phyloP scores from a whole-genome alignment of 805 yeast genomes.

The Spathaspora boniae region DNA sequence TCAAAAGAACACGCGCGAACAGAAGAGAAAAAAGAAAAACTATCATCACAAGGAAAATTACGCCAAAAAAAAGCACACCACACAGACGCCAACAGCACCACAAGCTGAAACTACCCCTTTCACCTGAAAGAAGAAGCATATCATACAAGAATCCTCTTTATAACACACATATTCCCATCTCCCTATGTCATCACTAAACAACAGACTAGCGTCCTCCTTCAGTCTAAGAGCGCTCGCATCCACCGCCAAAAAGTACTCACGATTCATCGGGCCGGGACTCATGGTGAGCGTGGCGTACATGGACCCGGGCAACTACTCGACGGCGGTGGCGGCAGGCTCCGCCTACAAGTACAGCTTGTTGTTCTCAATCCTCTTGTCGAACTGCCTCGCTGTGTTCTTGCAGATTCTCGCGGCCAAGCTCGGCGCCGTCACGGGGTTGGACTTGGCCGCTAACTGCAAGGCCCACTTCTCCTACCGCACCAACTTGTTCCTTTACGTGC shows the following conservation, averaged over 20 bases:
- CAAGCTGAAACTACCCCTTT: too few relatives aligned
- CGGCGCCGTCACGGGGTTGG: conserved; percentile 93
- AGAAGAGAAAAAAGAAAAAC: too few relatives aligned
- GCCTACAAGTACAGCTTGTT: conserved; percentile 75
- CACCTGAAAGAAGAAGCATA: background rate
- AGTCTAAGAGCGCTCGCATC: background rate
- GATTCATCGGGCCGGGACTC: conserved; percentile 90
- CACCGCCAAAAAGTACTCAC: conserved; percentile 45
- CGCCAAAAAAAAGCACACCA: too few relatives aligned
- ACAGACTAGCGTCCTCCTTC: conserved; percentile 2
- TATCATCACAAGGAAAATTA: too few relatives aligned
- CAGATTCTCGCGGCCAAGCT: conserved; percentile 83
- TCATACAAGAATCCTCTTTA: background rate
- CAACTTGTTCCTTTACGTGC: conserved; percentile 60
- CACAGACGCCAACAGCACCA: too few relatives aligned
- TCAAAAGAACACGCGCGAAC: too few relatives aligned
- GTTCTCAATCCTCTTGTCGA: conserved; percentile 75
- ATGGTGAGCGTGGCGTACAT: conserved; percentile 94
- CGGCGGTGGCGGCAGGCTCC: conserved; percentile 93
- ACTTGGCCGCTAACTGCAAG: conserved; percentile 83
- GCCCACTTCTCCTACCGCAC: conserved; percentile 63
- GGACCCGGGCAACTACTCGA: conserved; percentile 97
- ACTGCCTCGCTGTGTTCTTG: conserved; percentile 80
- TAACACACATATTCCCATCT: background rate
- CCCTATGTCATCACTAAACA: conserved; percentile 1